phyloP scores from a whole-genome alignment of 345 rosid genomes.

The Gossypium arboreum region DNA sequence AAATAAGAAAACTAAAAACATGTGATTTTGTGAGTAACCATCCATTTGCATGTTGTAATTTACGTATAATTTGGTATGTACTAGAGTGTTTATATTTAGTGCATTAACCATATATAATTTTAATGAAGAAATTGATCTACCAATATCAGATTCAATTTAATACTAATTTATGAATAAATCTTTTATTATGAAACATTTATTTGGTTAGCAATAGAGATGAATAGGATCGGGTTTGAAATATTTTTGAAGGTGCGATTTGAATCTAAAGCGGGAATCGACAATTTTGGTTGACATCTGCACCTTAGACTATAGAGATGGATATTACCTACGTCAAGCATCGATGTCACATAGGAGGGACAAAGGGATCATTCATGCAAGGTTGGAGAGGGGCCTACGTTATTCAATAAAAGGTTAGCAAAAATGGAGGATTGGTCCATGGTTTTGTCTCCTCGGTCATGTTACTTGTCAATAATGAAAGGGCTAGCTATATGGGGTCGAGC shows the following conservation, averaged over 20 bases:
- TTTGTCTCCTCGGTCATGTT: constrained; percentile 56
- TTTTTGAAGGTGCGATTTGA: too few species aligned
- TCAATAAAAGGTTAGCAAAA: constrained; percentile 30
- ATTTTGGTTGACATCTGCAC: constrained; percentile 31
- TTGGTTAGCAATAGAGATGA: too few species aligned
- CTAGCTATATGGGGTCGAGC: background rate
- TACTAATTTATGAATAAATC: too few species aligned
- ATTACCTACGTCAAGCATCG: background rate
- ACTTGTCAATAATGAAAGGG: constrained; percentile 31
- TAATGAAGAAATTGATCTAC: too few species aligned
- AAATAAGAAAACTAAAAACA: background rate
- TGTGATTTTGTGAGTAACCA: background rate
- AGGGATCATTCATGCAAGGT: constrained; percentile 18
- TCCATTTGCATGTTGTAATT: too few species aligned
- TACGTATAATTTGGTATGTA: too few species aligned
- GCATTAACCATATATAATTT: too few species aligned
- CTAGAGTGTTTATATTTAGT: too few species aligned
- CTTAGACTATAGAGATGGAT: background rate
- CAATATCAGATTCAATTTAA: too few species aligned
- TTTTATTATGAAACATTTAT: too few species aligned
- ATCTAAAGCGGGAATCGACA: background rate
- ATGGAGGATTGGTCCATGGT: constrained; percentile 21
- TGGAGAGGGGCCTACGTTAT: constrained; percentile 29
- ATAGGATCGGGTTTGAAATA: too few species aligned
- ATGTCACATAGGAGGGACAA: constrained; percentile 15